Conservation (phyloP, 371 early-diverging fungal genomes). For the Aphelidium insulamus region DNA sequence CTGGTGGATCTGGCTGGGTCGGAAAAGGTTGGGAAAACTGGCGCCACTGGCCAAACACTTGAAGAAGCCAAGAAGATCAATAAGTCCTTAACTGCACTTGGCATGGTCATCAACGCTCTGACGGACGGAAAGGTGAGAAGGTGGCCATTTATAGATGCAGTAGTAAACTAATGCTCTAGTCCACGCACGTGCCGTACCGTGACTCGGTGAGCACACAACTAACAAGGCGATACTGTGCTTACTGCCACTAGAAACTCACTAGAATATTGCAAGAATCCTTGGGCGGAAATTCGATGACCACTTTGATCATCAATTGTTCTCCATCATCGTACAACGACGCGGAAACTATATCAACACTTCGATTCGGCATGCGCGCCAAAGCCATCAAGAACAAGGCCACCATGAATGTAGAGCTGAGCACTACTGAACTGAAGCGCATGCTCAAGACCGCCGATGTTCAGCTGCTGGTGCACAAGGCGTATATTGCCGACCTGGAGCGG, state of each 20-base stretch:
- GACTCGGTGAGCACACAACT: no score
- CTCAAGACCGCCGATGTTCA: constrained; percentile 70
- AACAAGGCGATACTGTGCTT: no score
- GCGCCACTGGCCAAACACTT: constrained; percentile 91
- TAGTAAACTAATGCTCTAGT: constrained; percentile 17
- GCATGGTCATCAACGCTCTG: constrained; percentile 96
- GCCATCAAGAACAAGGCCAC: constrained; percentile 96
- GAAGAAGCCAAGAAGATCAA: constrained; percentile 99
- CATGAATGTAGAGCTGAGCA: constrained; percentile 80
- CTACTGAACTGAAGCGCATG: constrained; percentile 74
- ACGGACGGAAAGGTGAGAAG: constrained; percentile 58
- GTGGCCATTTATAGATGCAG: background rate
- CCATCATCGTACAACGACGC: constrained; percentile 87
- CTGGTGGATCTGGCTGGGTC: constrained; percentile 99
- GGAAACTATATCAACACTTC: constrained; percentile 82
- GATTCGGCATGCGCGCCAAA: constrained; percentile 94
- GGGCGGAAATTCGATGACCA: constrained; percentile 92
- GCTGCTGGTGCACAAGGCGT: constrained; percentile 48
- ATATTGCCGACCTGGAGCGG: constrained; percentile 58
- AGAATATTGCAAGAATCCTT: constrained; percentile 95
- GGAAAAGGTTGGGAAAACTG: constrained; percentile 95
- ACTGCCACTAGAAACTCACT: constrained; percentile 94
- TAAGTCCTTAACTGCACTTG: constrained; percentile 88
- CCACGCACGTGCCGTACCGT: constrained; percentile 91
- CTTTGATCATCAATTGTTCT: constrained; percentile 89